Evolutionary conservation across 208 protist species (phyloP).

Genomic region (Acanthamoeba divionensis): DNA sequence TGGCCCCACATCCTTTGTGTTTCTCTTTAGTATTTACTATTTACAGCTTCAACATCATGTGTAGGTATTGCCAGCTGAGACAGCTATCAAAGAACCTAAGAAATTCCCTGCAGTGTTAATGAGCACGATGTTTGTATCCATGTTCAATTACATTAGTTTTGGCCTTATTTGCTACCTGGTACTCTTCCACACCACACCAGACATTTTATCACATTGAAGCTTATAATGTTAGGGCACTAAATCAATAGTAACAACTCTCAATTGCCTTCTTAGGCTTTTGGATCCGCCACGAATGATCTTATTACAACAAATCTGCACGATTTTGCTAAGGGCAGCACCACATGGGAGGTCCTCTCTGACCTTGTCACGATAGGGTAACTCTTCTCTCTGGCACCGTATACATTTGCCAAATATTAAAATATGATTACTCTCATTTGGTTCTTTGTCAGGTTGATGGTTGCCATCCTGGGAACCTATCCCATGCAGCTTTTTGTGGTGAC

Average conservation of each 20-base stretch:
- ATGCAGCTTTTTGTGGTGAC: slow-evolving; percentile 57
- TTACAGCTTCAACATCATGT: not conserved
- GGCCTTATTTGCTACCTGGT: slow-evolving; percentile 51
- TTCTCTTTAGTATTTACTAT: no score
- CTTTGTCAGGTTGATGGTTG: not conserved
- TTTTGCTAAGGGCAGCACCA: slow-evolving; percentile 48
- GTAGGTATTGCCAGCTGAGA: slow-evolving; percentile 38
- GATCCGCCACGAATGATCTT: slow-evolving; percentile 14
- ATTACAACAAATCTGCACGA: slow-evolving; percentile 52
- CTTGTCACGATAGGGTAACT: slow-evolving; percentile 1
- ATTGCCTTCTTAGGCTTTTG: not conserved
- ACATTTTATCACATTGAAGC: not conserved
- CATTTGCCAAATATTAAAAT: not conserved
- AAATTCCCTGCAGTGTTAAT: not conserved
- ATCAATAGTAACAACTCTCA: no score
- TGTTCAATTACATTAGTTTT: slow-evolving; percentile 42
- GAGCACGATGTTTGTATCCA: not conserved
- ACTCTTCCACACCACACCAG: not conserved
- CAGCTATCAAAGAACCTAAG: slow-evolving; percentile 17
- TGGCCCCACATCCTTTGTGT: no score
- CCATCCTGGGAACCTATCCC: slow-evolving; percentile 20
- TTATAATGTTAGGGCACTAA: not conserved
- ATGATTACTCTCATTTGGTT: not conserved
- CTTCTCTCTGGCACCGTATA: not conserved
- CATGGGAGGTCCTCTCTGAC: slow-evolving; percentile 29